Base-by-base conservation (phyloP, 208 protist species). In the Acanthamoeba quina region DNA sequence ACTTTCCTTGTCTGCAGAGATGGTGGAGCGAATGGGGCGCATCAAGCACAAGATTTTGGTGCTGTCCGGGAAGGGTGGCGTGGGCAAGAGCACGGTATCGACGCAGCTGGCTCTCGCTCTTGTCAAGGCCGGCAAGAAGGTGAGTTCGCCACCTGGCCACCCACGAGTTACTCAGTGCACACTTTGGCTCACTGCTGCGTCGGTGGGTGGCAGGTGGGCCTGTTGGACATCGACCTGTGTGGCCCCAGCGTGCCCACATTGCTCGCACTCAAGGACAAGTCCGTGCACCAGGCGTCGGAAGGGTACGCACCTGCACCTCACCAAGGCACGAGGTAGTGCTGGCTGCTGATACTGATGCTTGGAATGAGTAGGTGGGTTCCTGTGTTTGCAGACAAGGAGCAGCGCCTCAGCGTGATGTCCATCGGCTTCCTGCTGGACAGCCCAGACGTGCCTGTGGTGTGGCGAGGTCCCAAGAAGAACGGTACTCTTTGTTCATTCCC, bases 161-260 rank as follows among this genome's bases (percentile, higher is more conserved):
- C n/a, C n/a, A 37, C 26, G 11, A 15, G 2, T 66, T 66, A 24
- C 26, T 21, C 60, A 24, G 60, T 37, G 37, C 37, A 37, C 56
- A 24, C 66, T 74, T 74, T 15, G 1, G 66, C 24, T 74, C 29
- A 47, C 21, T 9, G 29, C 68, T 19, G 9, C 13, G 13, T 19
- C 52, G 52, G 13, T 5, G 52, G 52, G 13, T 56, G 15, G 17
- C 97, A 97, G 83, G 99, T 99, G 11, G 99, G 99, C n/a, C 96
- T 99, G 19, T 95, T 99, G 13, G 99, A 99, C 95, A 91, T 99
- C 17, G 99, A 99, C 96, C 99, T 99, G 72, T 99, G 99, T 95
- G 99, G 99, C 37, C 99, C 99, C 29, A 97, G 95, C 37, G 95
- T 99, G 44, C 98, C 99, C 11, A 99, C 98, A 78, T 99, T 99